These are phyloP conservation scores for Hansfordia pulvinata DNA, from an alignment of 2,329 filamentous ascomycete genomes.

Conservation along the genomic window DNA sequence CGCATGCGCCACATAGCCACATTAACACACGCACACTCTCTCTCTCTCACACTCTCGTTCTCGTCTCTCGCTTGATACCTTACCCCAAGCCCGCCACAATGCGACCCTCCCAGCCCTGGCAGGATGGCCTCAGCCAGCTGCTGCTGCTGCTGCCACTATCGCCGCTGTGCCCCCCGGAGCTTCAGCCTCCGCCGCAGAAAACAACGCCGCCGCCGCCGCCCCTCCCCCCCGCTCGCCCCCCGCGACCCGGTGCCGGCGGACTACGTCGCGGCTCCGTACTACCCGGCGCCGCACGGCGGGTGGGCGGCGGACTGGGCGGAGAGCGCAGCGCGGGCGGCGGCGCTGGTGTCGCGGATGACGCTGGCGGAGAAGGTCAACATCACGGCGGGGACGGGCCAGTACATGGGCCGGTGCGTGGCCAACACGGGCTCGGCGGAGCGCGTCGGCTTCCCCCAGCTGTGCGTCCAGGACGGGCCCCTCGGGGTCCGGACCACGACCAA, in stretches of 20 bases:
- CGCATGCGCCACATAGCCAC: no score
- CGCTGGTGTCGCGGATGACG: slow-evolving; percentile 61
- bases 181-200: no score
- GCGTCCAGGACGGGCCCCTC: slow-evolving; percentile 57
- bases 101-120: no score
- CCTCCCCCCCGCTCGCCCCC: slow-evolving; percentile 6
- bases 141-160: no score
- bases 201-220: no score
- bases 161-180: no score
- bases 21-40: no score
- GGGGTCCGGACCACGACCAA: slow-evolving; percentile 63
- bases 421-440: slow-evolving; percentile 61
- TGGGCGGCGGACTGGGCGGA: slow-evolving; percentile 56
- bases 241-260: slow-evolving; percentile 16
- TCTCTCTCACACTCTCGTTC: no score
- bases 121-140: no score
- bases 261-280: slow-evolving; percentile 46
- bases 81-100: no score
- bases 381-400: slow-evolving; percentile 56
- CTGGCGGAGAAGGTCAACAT: slow-evolving; percentile 71
- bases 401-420: slow-evolving; percentile 64
- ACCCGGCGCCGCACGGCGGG: slow-evolving; percentile 59
- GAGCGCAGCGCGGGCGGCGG: slow-evolving; percentile 56
- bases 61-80: no score
- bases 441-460: slow-evolving; percentile 59